Evolutionary conservation across 2,329 filamentous ascomycete species (phyloP).

Genomic region (Leptodontidium sp.): DNA sequence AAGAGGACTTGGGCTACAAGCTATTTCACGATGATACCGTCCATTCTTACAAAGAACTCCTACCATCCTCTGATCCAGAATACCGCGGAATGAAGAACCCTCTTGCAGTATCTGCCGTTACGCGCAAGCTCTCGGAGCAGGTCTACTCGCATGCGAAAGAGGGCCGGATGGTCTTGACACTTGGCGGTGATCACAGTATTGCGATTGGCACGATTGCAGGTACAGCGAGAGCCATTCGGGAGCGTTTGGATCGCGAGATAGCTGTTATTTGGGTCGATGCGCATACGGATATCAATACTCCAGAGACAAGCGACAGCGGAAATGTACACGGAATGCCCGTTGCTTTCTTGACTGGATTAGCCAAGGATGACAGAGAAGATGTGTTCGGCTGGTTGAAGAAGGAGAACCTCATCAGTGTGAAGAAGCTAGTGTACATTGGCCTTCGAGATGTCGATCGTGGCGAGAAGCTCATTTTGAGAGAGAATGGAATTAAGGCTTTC

Average conservation of each 20-base stretch:
- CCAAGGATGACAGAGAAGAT: slow-evolving; percentile 76
- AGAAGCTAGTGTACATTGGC: slow-evolving; percentile 96
- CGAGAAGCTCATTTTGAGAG: slow-evolving; percentile 90
- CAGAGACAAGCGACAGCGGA: slow-evolving; percentile 86
- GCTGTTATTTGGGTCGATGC: slow-evolving; percentile 99
- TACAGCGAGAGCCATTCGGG: slow-evolving; percentile 83
- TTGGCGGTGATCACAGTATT: slow-evolving; percentile 96
- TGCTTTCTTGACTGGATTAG: slow-evolving; percentile 86
- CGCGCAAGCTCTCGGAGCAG: slow-evolving; percentile 78
- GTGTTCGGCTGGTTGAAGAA: slow-evolving; percentile 90
- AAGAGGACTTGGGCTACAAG: slow-evolving; percentile 86
- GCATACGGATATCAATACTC: slow-evolving; percentile 97
- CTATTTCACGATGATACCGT: slow-evolving; percentile 85
- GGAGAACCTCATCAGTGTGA: slow-evolving; percentile 72
- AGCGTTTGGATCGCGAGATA: slow-evolving; percentile 82
- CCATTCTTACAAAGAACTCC: slow-evolving; percentile 80
- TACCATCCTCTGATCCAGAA: slow-evolving; percentile 76
- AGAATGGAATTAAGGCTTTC: slow-evolving; percentile 93
- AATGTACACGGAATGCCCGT: slow-evolving; percentile 99
- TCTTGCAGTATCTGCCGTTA: slow-evolving; percentile 84
- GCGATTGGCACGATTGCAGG: slow-evolving; percentile 94
- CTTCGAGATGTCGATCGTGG: slow-evolving; percentile 90
- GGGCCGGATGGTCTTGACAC: slow-evolving; percentile 88
- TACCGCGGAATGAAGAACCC: slow-evolving; percentile 96
- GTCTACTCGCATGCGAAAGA: slow-evolving; percentile 86